Evolutionary conservation across 768 basidiomycete species (phyloP).

Genomic region (Mycena galopus): DNA sequence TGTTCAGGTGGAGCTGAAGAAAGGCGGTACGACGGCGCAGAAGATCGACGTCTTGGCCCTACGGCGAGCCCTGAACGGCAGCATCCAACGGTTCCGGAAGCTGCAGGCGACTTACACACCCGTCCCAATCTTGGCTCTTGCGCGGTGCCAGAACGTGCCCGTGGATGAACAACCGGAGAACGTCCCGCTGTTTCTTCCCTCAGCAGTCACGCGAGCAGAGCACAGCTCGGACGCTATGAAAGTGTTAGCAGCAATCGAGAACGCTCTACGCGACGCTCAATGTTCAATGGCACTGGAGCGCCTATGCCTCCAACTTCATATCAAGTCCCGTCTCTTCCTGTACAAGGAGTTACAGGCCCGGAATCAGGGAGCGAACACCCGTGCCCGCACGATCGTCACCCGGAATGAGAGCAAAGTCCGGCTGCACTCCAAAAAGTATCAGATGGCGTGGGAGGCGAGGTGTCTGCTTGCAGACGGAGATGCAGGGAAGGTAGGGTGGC

Average conservation of each 20-base stretch:
- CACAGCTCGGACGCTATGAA: constrained; percentile 2
- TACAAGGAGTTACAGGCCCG: no score
- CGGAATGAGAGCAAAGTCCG: constrained; percentile 27
- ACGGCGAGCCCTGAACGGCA: background rate
- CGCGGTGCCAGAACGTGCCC: background rate
- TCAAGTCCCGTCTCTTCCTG: no score
- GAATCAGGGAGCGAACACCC: constrained; percentile 31
- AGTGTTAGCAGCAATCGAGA: constrained; percentile 39
- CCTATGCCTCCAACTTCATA: constrained; percentile 35
- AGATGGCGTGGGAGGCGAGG: no score
- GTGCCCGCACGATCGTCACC: background rate
- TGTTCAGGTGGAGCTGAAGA: background rate
- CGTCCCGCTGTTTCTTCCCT: constrained; percentile 34
- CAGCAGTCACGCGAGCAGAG: constrained; percentile 8
- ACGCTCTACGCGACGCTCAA: constrained; percentile 37
- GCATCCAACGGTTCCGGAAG: background rate
- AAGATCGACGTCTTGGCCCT: background rate
- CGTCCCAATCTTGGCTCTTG: background rate
- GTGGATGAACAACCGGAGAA: constrained; percentile 24
- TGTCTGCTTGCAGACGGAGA: no score
- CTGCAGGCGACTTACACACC: constrained; percentile 18
- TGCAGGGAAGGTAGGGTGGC: no score
- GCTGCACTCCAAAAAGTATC: constrained; percentile 29
- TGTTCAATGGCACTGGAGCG: constrained; percentile 36
- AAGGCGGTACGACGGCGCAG: background rate